Conservation (phyloP, 2,329 filamentous ascomycete genomes). For the Venturia pyrina region DNA sequence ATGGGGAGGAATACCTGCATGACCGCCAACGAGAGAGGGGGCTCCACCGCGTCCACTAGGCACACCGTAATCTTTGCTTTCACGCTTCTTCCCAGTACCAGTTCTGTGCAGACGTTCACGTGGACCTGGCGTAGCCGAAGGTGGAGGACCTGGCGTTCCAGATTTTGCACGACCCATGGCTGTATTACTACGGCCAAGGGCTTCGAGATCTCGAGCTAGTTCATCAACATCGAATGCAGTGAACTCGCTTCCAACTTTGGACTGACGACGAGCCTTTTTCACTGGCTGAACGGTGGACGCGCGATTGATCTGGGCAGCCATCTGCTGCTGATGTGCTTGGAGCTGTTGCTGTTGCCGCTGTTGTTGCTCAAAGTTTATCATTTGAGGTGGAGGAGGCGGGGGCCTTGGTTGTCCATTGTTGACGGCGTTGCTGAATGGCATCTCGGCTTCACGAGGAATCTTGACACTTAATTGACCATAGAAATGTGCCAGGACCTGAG, state of each 20-base stretch:
- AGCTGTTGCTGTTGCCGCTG: constrained; percentile 5
- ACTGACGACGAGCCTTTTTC: constrained; percentile 1
- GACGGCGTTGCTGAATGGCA: background rate
- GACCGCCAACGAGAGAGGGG: background rate
- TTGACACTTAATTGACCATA: constrained; percentile 12
- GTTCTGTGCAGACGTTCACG: constrained; percentile 3
- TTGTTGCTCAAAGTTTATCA: background rate
- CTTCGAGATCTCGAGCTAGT: background rate
- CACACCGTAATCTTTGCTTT: constrained; percentile 10
- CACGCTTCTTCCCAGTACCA: constrained; percentile 7
- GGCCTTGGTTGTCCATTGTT: constrained; percentile 1
- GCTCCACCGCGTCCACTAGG: background rate
- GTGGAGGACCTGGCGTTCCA: constrained; percentile 5
- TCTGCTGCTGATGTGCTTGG: background rate
- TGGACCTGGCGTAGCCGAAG: background rate
- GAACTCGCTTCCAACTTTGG: constrained; percentile 4
- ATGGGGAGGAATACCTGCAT: constrained; percentile 2
- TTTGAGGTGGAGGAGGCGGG: constrained; percentile 4
- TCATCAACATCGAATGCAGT: constrained; percentile 4
- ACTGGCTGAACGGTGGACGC: constrained; percentile 3
- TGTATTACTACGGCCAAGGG: constrained; percentile 2
- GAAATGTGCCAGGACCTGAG: constrained; percentile 14
- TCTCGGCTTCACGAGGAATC: constrained; percentile 22
- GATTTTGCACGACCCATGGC: constrained; percentile 5
- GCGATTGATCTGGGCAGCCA: background rate